Conservation (phyloP, 805 yeast genomes). For the Candida bentonensis region DNA sequence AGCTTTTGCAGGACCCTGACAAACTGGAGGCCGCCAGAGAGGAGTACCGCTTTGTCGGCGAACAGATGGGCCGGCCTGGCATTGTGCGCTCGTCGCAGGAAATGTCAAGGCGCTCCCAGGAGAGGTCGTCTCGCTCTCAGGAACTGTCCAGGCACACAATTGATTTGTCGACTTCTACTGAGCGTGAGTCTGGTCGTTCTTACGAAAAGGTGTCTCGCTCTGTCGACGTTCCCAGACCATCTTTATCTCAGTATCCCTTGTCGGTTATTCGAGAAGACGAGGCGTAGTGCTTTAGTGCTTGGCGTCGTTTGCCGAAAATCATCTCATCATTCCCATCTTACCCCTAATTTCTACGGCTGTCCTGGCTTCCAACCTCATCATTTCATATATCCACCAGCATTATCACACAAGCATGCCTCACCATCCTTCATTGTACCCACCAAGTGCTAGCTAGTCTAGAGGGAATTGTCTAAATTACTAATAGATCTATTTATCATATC, state of each 20-base stretch:
- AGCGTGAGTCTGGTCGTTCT: not conserved
- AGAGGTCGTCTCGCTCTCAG: too few relatives aligned
- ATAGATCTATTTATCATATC: too few relatives aligned
- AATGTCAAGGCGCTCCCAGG: too few relatives aligned
- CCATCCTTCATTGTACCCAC: too few relatives aligned
- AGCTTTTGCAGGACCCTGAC: constrained; percentile 15
- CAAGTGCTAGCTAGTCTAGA: too few relatives aligned
- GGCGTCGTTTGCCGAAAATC: too few relatives aligned
- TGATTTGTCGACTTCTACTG: constrained; percentile 6
- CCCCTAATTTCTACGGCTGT: too few relatives aligned
- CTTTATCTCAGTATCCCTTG: not conserved
- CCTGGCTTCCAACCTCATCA: too few relatives aligned
- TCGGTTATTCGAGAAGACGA: not conserved
- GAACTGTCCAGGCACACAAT: not conserved
- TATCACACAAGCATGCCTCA: too few relatives aligned
- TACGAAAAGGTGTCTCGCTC: not conserved
- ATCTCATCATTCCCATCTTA: too few relatives aligned
- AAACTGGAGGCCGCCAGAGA: constrained; percentile 16
- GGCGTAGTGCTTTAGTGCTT: not conserved
- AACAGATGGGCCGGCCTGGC: constrained; percentile 17
- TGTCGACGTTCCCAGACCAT: not conserved
- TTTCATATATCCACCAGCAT: too few relatives aligned
- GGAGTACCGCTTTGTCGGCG: constrained; percentile 15
- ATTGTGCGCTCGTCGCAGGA: constrained; percentile 5
- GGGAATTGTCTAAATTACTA: too few relatives aligned